phyloP scores from a whole-genome alignment of 176 grass and related monocot genomes.

The Metroxylon sagu region DNA sequence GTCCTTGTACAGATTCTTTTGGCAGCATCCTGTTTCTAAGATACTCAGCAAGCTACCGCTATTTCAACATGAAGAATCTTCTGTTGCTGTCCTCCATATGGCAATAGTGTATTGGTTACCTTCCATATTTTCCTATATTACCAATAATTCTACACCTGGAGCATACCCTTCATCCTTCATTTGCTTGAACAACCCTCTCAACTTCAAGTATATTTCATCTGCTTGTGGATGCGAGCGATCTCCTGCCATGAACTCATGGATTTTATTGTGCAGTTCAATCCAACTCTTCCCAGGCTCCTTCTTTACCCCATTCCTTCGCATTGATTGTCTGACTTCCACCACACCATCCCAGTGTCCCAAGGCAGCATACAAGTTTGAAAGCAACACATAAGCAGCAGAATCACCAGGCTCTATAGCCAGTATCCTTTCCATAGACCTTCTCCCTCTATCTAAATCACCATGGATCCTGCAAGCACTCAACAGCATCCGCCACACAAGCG shows the following conservation, averaged over 20 bases:
- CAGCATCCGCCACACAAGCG: constrained; percentile 22
- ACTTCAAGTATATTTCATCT: constrained; percentile 10
- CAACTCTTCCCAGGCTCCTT: constrained; percentile 24
- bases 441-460: constrained; percentile 13
- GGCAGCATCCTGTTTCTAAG: too few species aligned
- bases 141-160: constrained; percentile 10
- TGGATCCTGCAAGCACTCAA: constrained; percentile 26
- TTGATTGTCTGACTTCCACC: constrained; percentile 13
- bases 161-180: constrained; percentile 21
- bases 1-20: too few species aligned
- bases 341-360: constrained; percentile 15
- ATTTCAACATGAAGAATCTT: too few species aligned
- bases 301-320: constrained; percentile 18
- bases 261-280: constrained; percentile 14
- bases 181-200: constrained; percentile 17
- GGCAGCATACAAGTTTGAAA: constrained; percentile 19
- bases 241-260: constrained; percentile 20
- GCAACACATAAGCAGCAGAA: constrained; percentile 25
- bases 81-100: too few species aligned
- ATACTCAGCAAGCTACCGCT: too few species aligned
- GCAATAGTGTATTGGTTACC: too few species aligned
- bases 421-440: constrained; percentile 19
- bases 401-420: constrained; percentile 21
- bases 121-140: too few species aligned
- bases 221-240: constrained; percentile 15